Evolutionary conservation across 2,329 filamentous ascomycete species (phyloP).

Genomic region (Arthrobotrys pseudoclavata): DNA sequence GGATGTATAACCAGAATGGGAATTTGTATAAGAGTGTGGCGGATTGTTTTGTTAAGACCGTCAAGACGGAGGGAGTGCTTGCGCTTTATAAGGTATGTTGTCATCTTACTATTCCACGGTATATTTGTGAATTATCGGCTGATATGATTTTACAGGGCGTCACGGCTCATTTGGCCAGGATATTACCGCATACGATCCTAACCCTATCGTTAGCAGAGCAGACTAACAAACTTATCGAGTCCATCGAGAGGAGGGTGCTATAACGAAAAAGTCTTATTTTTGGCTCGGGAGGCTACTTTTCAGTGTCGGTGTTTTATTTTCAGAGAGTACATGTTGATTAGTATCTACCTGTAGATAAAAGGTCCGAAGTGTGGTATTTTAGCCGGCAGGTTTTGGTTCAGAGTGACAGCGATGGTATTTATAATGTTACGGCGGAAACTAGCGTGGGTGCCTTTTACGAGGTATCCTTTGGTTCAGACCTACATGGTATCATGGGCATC

Average conservation of each 20-base stretch:
- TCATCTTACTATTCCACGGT: not conserved
- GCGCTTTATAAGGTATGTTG: slow-evolving; percentile 84
- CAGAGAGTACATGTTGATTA: slow-evolving; percentile 14
- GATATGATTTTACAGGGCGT: slow-evolving; percentile 73
- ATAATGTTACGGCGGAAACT: not conserved
- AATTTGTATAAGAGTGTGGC: slow-evolving; percentile 95
- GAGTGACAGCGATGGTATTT: not conserved
- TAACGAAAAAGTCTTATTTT: slow-evolving; percentile 13
- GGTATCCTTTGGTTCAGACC: not conserved
- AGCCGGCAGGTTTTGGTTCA: not conserved
- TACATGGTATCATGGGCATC: not conserved
- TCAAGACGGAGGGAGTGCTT: slow-evolving; percentile 88
- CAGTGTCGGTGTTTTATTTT: slow-evolving; percentile 4
- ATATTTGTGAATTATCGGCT: not conserved
- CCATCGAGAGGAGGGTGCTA: slow-evolving; percentile 76
- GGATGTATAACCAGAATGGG: slow-evolving; percentile 98
- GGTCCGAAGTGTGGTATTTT: slow-evolving; percentile 5
- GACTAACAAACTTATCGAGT: slow-evolving; percentile 91
- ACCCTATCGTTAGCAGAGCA: slow-evolving; percentile 95
- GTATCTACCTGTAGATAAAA: slow-evolving; percentile 28
- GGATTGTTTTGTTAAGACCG: slow-evolving; percentile 90
- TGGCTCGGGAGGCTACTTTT: slow-evolving; percentile 4
- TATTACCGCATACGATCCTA: slow-evolving; percentile 93
- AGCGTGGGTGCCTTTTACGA: not conserved
- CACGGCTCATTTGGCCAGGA: slow-evolving; percentile 91